Base-by-base conservation (phyloP, 2,329 filamentous ascomycete species). In the Ophiostoma sp. region DNA sequence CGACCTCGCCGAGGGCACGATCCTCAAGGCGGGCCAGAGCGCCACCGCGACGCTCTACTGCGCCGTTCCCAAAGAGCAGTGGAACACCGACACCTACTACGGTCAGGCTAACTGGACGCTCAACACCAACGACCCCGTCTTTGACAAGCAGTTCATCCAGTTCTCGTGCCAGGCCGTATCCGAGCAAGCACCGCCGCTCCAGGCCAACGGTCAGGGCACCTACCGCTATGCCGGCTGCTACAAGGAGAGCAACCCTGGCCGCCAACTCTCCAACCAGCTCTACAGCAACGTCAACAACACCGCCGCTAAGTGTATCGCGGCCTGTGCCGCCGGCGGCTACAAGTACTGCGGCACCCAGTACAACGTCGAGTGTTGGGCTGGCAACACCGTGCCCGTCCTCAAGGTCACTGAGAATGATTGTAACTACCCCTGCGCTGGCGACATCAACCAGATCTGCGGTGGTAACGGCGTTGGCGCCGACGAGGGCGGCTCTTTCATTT, bases 1-100 rank as follows among this genome's bases (percentile, higher is more conserved):
- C 8, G 85, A 87, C 64, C 80, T 87, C 0, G 84, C 82, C 0
- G 85, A 88, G 72, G 85, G 85, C 2, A 84, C 82, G 0, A 75
- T 78, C 1, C 75, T 87, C 0, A 75, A 76, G 0, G 80, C 83
- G 0, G 83, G 83, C 0, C 73, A 85, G 71, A 85, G 79, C 64
- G 79, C 79, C 1, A 83, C 81, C 0, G 85, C 85, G 2, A 80
- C 77, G 0, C 74, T 88, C 7, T 83, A 81, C 69, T 87, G 85
- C 72, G 79, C 82, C 1, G 83, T 82, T 0, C 84, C 84, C 8
- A 85, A 85, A 73, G 78, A 79, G 0, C 84, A 87, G 70, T 84
- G 84, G 78, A 87, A 88, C 71, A 75, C 80, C 1, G 78, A 83
- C n/a, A 74, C 81, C 0, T 85, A 83, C 70, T 77, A 76, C 4